These are phyloP conservation scores for Martensiomyces pterosporus DNA, from an alignment of 192 early-diverging fungal species.

Conservation along the genomic window DNA sequence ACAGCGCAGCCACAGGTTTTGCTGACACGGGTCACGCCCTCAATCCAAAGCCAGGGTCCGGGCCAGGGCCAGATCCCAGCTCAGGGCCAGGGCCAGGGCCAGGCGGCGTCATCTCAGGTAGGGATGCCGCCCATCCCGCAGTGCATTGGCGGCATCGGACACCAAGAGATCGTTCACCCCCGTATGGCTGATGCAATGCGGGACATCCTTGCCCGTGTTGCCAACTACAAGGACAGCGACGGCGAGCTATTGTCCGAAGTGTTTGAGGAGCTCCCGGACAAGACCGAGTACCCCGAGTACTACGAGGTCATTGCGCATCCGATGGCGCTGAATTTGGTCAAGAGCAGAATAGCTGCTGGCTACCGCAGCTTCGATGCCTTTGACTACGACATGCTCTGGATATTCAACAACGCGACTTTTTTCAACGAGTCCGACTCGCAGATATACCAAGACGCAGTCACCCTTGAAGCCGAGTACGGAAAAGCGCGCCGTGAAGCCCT, in stretches of 20 bases:
- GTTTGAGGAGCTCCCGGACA: slow-evolving; percentile 73
- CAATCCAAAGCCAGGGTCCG: no score
- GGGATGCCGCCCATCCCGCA: slow-evolving; percentile 30
- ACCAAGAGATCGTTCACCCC: slow-evolving; percentile 31
- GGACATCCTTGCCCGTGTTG: slow-evolving; percentile 34
- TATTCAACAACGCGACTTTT: slow-evolving; percentile 89
- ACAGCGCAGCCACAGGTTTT: no score
- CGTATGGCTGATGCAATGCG: slow-evolving; percentile 42
- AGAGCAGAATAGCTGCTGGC: slow-evolving; percentile 59
- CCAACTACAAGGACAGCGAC: slow-evolving; percentile 22
- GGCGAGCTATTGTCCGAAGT: slow-evolving; percentile 67
- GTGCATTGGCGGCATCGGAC: slow-evolving; percentile 48
- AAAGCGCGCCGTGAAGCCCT: slow-evolving; percentile 22
- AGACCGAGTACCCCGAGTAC: slow-evolving; percentile 86
- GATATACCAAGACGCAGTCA: slow-evolving; percentile 71
- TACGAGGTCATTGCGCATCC: slow-evolving; percentile 80
- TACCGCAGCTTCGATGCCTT: slow-evolving; percentile 71
- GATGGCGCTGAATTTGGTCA: slow-evolving; percentile 55
- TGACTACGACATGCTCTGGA: slow-evolving; percentile 71
- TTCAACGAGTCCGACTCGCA: slow-evolving; percentile 87
- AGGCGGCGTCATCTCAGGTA: slow-evolving; percentile 1
- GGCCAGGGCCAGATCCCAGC: not conserved
- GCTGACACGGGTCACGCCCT: no score
- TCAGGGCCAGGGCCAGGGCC: slow-evolving; percentile 4
- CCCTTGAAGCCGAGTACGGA: slow-evolving; percentile 37